phyloP scores from a whole-genome alignment of 2,329 filamentous ascomycete species.

The Curvularia lunata region DNA sequence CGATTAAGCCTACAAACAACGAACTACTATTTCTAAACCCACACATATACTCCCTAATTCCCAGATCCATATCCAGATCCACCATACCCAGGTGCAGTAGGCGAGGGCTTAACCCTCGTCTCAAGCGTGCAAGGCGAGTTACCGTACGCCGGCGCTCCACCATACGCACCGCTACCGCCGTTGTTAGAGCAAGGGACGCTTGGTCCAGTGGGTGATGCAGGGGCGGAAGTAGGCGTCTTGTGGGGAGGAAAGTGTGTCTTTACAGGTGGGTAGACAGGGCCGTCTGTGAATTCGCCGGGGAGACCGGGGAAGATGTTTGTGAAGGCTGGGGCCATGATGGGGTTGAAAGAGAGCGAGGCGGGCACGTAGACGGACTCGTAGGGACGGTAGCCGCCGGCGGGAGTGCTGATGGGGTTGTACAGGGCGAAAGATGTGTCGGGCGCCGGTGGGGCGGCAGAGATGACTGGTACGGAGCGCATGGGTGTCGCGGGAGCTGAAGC shows the following conservation, averaged over 20 bases:
- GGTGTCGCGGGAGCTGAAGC: background rate
- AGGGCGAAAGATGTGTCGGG: background rate
- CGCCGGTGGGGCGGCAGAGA: background rate
- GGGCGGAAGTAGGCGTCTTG: background rate
- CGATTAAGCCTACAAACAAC: background rate
- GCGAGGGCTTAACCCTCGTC: slow-evolving; percentile 31
- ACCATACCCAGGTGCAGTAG: slow-evolving; percentile 2
- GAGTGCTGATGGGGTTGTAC: background rate
- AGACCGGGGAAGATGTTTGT: slow-evolving; percentile 12
- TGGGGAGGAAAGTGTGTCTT: background rate
- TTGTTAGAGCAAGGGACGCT: background rate
- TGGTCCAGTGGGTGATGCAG: background rate
- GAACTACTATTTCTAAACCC: background rate
- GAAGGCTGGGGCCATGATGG: slow-evolving; percentile 28
- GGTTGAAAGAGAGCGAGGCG: slow-evolving; percentile 23
- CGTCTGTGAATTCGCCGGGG: background rate
- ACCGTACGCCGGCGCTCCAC: background rate
- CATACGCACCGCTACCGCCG: background rate
- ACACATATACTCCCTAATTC: background rate
- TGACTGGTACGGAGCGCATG: background rate
- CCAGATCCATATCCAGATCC: background rate
- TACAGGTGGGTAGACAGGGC: background rate
- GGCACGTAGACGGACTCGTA: slow-evolving; percentile 23
- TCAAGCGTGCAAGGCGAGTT: slow-evolving; percentile 31
- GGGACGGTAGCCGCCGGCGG: slow-evolving; percentile 3